Evolutionary conservation across 768 basidiomycete species (phyloP).

Genomic region (Pholiota conissans): DNA sequence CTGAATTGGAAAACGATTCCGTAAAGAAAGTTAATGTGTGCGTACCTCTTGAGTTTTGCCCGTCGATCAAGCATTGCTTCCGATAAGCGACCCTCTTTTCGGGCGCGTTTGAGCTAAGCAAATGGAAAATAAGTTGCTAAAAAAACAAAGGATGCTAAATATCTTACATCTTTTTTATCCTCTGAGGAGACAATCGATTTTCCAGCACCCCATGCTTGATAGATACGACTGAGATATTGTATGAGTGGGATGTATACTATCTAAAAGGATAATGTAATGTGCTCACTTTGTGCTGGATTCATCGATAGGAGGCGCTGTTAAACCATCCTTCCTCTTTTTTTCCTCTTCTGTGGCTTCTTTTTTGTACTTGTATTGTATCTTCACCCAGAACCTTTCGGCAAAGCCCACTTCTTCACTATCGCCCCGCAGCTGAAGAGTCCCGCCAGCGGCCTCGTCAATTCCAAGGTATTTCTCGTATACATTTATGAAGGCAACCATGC

Average conservation of each 20-base stretch:
- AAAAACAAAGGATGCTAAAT: constrained; percentile 1
- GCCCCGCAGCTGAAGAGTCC: constrained; percentile 71
- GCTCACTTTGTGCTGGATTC: constrained; percentile 77
- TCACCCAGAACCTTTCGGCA: constrained; percentile 83
- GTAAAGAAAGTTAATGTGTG: constrained; percentile 8
- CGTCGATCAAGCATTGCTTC: constrained; percentile 80
- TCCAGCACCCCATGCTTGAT: constrained; percentile 87
- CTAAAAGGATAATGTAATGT: background rate
- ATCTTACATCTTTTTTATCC: constrained; percentile 71
- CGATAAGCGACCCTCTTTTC: constrained; percentile 76
- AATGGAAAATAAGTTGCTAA: background rate
- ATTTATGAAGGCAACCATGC: constrained; percentile 87
- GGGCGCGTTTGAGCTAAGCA: constrained; percentile 70
- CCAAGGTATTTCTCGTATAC: constrained; percentile 86
- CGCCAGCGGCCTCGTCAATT: constrained; percentile 87
- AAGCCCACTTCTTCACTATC: constrained; percentile 88
- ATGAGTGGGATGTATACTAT: background rate
- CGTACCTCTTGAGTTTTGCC: constrained; percentile 79
- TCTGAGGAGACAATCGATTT: constrained; percentile 64
- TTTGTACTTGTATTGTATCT: constrained; percentile 88
- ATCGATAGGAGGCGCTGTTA: constrained; percentile 55
- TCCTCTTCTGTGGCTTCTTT: constrained; percentile 80
- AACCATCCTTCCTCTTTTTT: constrained; percentile 66
- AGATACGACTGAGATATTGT: constrained; percentile 51
- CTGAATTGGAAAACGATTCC: background rate